Evolutionary conservation across 768 basidiomycete genomes (phyloP), one percentile per base, ranked within the genome.

Genomic region (Pleurotus sapidus): DNA sequence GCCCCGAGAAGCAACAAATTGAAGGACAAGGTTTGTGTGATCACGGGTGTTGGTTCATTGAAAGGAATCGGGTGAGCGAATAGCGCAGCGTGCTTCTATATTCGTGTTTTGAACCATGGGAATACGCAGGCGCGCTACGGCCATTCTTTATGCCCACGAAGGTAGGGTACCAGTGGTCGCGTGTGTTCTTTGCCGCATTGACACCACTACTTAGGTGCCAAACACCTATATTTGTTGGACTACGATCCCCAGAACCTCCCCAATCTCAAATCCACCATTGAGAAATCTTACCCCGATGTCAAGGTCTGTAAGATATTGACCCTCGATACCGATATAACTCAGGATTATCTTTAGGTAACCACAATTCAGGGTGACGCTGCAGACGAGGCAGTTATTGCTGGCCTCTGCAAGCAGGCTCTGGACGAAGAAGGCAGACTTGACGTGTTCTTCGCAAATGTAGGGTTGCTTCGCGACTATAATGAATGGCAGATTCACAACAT

Each of bases 391-490:
- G 80, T 87, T 8, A 87, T 97, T 56, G 76, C 82, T 18, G 72
- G 71, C 5, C 68, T 94, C 1, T 93, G 94, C 68, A 74, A 87
- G 57, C 84, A 77, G 57, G 92, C 89, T 2, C 65, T 93, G 30
- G 72, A 81, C 43, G 93, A 97, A 59, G 88, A 95, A 67, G 93
- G 94, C 7, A 81, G 84, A 58, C 77, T 98, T 11, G 95, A 98
- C 63, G 86, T 95, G 61, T 97, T 97, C 78, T 98, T 95, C 67
- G 95, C 95, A 34, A 97, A 98, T 68, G 95, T 93, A 65, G 53
- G 84, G 64, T 5, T 17, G n/a, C 2, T 20, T 49, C 43, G 42
- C 18, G 38, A 40, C 18, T 38, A 17, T 46, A n/a, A 15, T 14
- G 24, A 38, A 2, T 27, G 46, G 46, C 4, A 9, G 23, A 20